Percentiles rank a stretch among this genome's conserved stretches.
Evolutionary conservation across 1,139 yeast species (phyloP).

Genomic region (Debaryomyces nepalensis): DNA sequence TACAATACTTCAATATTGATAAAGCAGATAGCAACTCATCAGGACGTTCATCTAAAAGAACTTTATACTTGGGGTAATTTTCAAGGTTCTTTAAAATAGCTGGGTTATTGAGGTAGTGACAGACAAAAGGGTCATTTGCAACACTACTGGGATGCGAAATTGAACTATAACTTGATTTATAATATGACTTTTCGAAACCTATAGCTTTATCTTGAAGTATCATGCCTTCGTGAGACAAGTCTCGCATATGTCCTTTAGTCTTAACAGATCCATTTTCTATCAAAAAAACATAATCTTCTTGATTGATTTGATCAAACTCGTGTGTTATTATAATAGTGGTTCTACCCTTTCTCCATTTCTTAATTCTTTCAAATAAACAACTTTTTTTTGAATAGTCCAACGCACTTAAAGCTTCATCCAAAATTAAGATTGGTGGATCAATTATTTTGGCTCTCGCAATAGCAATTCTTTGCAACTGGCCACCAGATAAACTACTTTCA

Average conservation of each 20-base stretch:
- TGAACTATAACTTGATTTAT: neutral
- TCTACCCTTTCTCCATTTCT: slow-evolving; percentile 63
- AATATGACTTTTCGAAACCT: neutral
- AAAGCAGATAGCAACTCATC: slow-evolving; percentile 31
- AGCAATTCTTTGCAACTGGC: slow-evolving; percentile 83
- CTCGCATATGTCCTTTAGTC: slow-evolving; percentile 27
- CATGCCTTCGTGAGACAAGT: slow-evolving; percentile 19
- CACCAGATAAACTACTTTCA: slow-evolving; percentile 75
- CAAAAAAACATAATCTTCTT: slow-evolving; percentile 58
- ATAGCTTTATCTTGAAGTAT: slow-evolving; percentile 11
- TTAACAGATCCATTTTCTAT: slow-evolving; percentile 62
- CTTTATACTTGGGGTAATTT: slow-evolving; percentile 12
- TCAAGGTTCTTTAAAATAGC: slow-evolving; percentile 30
- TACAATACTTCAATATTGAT: slow-evolving; percentile 42
- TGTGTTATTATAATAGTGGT: slow-evolving; percentile 87
- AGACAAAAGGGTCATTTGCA: slow-evolving; percentile 3
- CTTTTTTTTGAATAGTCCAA: slow-evolving; percentile 59
- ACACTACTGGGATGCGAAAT: neutral
- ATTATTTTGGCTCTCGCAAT: slow-evolving; percentile 80
- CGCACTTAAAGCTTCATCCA: slow-evolving; percentile 89
- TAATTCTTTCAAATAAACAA: slow-evolving; percentile 51
- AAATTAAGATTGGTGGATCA: slow-evolving; percentile 71
- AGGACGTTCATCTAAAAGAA: slow-evolving; percentile 15
- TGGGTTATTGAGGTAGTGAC: slow-evolving; percentile 31
- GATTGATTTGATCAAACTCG: slow-evolving; percentile 60